These are phyloP conservation scores for Trametes elegans DNA, from an alignment of 768 basidiomycete genomes.

Conservation along the genomic window DNA sequence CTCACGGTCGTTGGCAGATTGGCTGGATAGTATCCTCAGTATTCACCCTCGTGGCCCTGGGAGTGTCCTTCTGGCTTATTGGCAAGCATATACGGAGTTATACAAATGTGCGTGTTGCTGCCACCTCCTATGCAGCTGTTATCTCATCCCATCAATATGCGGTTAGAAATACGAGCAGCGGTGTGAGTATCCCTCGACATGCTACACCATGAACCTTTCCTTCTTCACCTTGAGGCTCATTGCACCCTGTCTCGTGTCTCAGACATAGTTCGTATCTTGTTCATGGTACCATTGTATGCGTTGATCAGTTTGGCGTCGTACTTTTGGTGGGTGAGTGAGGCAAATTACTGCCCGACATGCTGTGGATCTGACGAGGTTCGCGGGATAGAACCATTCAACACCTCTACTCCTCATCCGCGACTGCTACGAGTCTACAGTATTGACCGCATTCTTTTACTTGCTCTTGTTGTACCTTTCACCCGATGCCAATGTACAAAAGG, in stretches of 20 bases:
- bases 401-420: conserved; percentile 69
- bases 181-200: too few relatives aligned
- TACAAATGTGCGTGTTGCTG: conserved; percentile 50
- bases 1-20: conserved; percentile 36
- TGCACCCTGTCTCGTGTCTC: background rate
- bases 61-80: conserved; percentile 72
- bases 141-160: background rate
- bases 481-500: conserved; percentile 57
- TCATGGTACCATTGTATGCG: conserved; percentile 79
- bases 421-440: conserved; percentile 71
- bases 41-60: conserved; percentile 54
- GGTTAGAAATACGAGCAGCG: conserved; percentile 66
- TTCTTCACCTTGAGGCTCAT: too few relatives aligned
- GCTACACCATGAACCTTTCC: background rate
- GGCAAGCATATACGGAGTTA: conserved; percentile 71
- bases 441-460: conserved; percentile 79
- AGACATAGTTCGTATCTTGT: conserved; percentile 73
- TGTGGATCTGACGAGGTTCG: background rate
- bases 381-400: conserved; percentile 57
- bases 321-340: conserved; percentile 58
- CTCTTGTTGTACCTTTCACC: conserved; percentile 69
- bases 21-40: conserved; percentile 68
- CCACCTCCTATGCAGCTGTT: background rate
- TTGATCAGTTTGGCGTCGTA: conserved; percentile 65
- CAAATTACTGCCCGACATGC: background rate